Conservation (phyloP, 129 eudicot species). For the Artemisia tridentata region DNA sequence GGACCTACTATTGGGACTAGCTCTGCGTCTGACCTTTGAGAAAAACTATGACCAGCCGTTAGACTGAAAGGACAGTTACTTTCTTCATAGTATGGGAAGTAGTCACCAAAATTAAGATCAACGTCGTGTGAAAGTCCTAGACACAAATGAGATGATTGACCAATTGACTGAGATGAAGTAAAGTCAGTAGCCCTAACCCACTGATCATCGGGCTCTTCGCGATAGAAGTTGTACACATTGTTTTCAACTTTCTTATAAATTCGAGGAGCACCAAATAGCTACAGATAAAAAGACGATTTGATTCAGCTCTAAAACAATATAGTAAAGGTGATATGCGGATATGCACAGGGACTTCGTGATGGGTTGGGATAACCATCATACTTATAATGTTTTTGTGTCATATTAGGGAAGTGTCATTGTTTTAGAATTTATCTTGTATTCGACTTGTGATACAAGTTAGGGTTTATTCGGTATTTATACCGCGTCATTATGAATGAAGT, state of each 20-base stretch:
- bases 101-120: constrained; percentile 42
- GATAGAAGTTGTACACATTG: constrained; percentile 30
- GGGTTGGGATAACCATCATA: too few relatives aligned
- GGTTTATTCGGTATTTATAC: too few relatives aligned
- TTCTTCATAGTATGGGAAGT: constrained; percentile 54
- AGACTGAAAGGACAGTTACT: constrained; percentile 37
- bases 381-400: too few relatives aligned
- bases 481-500: too few relatives aligned
- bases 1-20: constrained; percentile 76
- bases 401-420: too few relatives aligned
- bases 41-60: constrained; percentile 46
- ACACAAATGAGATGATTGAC: constrained; percentile 78
- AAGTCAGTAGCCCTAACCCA: constrained; percentile 85
- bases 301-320: neutral
- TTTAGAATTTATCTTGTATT: too few relatives aligned
- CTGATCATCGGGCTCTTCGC: constrained; percentile 60
- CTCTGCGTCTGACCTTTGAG: constrained; percentile 20
- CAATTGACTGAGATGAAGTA: constrained; percentile 54
- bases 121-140: constrained; percentile 54
- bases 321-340: too few relatives aligned
- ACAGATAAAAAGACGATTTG: neutral
- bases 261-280: constrained; percentile 79
- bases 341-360: too few relatives aligned
- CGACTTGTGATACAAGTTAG: too few relatives aligned
- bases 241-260: constrained; percentile 47